Conservation (phyloP, 805 yeast genomes). For the Starmerella sp. region DNA sequence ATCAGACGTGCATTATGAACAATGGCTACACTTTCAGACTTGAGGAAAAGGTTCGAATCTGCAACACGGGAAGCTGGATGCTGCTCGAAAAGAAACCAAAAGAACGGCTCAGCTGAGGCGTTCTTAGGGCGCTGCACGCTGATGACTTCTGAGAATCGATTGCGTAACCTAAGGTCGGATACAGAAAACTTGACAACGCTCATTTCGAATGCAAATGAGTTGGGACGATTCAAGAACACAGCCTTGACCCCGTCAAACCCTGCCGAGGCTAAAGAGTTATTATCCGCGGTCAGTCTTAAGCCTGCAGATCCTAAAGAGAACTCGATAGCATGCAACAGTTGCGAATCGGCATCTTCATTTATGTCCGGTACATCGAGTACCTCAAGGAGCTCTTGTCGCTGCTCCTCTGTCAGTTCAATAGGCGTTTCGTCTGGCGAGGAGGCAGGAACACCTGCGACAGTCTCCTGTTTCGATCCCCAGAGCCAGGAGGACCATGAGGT, state of each 20-base stretch:
- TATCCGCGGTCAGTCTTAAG: constrained; percentile 40
- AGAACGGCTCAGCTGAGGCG: constrained; percentile 35
- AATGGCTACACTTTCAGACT: constrained; percentile 75
- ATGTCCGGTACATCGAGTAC: constrained; percentile 83
- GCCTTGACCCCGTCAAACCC: constrained; percentile 73
- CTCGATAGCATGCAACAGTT: constrained; percentile 50
- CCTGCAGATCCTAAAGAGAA: constrained; percentile 71
- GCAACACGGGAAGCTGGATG: constrained; percentile 80
- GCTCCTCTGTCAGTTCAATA: constrained; percentile 60
- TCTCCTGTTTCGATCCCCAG: constrained; percentile 17
- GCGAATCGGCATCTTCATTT: constrained; percentile 27
- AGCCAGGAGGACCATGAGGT: constrained; percentile 22
- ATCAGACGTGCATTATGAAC: constrained; percentile 79
- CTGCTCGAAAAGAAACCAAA: constrained; percentile 68
- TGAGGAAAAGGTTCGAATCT: constrained; percentile 63
- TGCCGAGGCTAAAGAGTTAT: constrained; percentile 54
- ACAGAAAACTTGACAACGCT: constrained; percentile 71
- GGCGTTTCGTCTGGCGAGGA: constrained; percentile 6
- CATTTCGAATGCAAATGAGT: constrained; percentile 60
- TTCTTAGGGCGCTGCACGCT: constrained; percentile 9
- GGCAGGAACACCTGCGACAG: not conserved
- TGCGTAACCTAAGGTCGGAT: constrained; percentile 71
- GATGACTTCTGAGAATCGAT: constrained; percentile 48
- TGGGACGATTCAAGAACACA: constrained; percentile 63
- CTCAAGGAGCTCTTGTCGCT: constrained; percentile 76